Percentiles rank a stretch among this genome's conserved stretches.
Conservation (phyloP, 441 rosid genomes). For the Aquilaria agallochum region DNA sequence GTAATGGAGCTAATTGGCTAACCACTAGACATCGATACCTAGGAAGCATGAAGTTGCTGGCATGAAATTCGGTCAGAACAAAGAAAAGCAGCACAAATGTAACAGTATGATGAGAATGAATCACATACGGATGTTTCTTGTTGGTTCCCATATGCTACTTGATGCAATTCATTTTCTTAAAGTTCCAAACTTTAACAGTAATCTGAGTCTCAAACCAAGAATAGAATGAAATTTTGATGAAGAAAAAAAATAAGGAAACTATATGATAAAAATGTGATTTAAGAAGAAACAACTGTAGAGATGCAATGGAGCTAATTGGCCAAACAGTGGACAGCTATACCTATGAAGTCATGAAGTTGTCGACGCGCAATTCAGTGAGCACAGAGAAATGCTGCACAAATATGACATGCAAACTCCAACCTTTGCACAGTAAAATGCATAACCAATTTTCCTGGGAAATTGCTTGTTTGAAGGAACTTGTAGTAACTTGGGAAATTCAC, state of each 20-base stretch:
- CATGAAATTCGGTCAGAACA: constrained; percentile 78
- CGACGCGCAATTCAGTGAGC: constrained; percentile 73
- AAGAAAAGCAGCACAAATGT: constrained; percentile 91
- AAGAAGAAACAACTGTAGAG: no score
- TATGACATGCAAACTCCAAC: constrained; percentile 76
- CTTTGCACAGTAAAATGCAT: constrained; percentile 70
- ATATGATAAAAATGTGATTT: no score
- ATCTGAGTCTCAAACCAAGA: no score
- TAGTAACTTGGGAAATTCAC: constrained; percentile 72
- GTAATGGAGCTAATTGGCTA: constrained; percentile 2
- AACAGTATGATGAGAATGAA: constrained; percentile 29
- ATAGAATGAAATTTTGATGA: no score
- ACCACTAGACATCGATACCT: constrained; percentile 39
- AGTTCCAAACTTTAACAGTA: no score
- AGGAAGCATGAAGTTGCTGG: constrained; percentile 68
- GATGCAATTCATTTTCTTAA: no score
- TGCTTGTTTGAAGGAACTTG: constrained; percentile 58
- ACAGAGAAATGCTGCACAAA: constrained; percentile 95
- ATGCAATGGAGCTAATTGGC: neutral
- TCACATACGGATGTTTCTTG: no score
- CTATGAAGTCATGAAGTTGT: constrained; percentile 76
- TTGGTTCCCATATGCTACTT: no score
- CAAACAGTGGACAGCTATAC: constrained; percentile 29
- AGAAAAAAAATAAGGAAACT: neutral
- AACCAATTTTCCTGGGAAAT: constrained; percentile 59